These are phyloP conservation scores for Penstemon barbatus DNA, from an alignment of 257 asterid genomes.

Conservation along the genomic window DNA sequence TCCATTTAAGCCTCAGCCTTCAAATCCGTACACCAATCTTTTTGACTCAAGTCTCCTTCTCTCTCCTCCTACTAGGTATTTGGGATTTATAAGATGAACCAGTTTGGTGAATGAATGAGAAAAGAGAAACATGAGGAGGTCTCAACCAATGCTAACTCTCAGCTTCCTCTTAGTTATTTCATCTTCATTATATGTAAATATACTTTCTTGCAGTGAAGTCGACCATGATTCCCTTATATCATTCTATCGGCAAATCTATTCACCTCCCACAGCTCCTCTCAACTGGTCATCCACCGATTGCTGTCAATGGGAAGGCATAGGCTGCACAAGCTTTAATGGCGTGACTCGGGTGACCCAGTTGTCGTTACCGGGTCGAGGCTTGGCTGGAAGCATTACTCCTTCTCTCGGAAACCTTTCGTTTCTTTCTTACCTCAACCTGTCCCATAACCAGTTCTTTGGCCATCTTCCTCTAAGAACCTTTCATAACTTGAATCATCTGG, in stretches of 20 bases:
- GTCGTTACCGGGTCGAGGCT: conserved; percentile 29
- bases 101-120: no score
- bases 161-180: conserved; percentile 5
- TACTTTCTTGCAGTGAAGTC: conserved; percentile 14
- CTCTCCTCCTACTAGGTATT: not conserved
- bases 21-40: not conserved
- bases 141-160: conserved; percentile 29
- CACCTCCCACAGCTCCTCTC: conserved; percentile 16
- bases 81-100: no score
- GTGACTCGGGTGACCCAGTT: conserved; percentile 26
- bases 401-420: conserved; percentile 33
- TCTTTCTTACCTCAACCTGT: conserved; percentile 36
- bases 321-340: conserved; percentile 8
- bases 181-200: not conserved
- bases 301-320: conserved; percentile 42
- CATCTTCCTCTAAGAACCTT: conserved; percentile 3
- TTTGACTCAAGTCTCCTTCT: not conserved
- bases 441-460: conserved; percentile 29
- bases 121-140: not conserved
- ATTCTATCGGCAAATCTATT: conserved; percentile 21
- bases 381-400: conserved; percentile 31
- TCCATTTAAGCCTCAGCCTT: not conserved
- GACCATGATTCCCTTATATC: conserved; percentile 34
- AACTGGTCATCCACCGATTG: conserved; percentile 36
- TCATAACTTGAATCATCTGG: conserved; percentile 4